Base-by-base conservation (phyloP, 2,329 filamentous ascomycete species). In the Volutella citrinella region DNA sequence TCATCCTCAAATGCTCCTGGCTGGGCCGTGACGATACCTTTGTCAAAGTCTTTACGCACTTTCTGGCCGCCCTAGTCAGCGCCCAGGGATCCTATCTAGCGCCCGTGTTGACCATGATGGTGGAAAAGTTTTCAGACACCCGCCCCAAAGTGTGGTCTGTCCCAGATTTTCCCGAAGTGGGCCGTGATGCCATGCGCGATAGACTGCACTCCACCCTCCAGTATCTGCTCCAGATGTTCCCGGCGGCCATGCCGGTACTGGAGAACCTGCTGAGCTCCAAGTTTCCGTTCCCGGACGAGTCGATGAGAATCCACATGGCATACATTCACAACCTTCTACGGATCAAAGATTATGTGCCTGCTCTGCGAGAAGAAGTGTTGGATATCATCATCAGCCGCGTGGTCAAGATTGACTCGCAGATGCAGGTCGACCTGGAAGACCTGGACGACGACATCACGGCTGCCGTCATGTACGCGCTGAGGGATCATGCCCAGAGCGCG, bases 391-490 rank as follows among this genome's bases (percentile, higher is more conserved):
- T 89, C 25, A 85, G 91, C 49, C 82, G 87, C 43, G 73, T 97
- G 7, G 87, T 97, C 53, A 93, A 93, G 63, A 87, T 97, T 38
- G 93, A 98, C 57, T 88, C 95, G 2, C 87, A 96, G 57, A 93
- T 97, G 61, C 91, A 96, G 62, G 78, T 90, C 30, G 90, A 97
- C 53, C 69, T 97, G 52, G 89, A 97, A 43, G 90, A 97, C 50
- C 68, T 95, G 42, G 91, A 96, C 43, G 91, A 97, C 44, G 87
- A 94, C 35, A 73, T 88, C 9, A 85, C 88, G 34, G 80, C 89
- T 16, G 79, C 81, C 33, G 77, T 91, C 13, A 72, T 86, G 31
- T 70, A 72, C 55, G 76, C 62, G 13, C 45, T 68, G 23, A 56
- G 59, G 51, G 40, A 49, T 42, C 41, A 48, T 37, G 16, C 54